Conservation (phyloP, 179 eudicot species). For the Spergularia azorica region DNA sequence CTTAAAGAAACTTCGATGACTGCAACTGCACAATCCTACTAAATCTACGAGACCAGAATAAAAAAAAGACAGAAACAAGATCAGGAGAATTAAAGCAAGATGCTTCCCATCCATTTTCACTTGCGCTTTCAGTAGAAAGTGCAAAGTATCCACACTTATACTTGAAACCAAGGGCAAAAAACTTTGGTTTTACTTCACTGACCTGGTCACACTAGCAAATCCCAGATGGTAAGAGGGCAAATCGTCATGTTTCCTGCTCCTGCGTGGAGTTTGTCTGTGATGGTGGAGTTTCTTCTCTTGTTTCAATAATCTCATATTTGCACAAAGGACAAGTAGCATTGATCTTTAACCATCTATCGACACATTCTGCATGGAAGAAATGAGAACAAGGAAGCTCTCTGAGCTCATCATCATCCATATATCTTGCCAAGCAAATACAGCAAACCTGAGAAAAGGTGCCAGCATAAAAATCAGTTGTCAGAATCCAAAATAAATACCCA, state of each 20-base stretch:
- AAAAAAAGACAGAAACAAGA: not conserved
- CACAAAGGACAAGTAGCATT: constrained; percentile 82
- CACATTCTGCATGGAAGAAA: constrained; percentile 74
- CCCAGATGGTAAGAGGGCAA: not conserved
- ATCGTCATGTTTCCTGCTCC: constrained; percentile 36
- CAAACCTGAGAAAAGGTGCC: constrained; percentile 51
- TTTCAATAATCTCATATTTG: constrained; percentile 53
- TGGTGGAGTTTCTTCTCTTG: constrained; percentile 31
- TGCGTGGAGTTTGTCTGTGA: constrained; percentile 36
- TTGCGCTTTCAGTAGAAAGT: constrained; percentile 19
- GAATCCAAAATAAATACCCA: not conserved
- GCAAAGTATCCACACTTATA: constrained; percentile 22
- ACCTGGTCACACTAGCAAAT: constrained; percentile 13
- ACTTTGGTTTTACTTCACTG: constrained; percentile 25
- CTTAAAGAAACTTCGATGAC: constrained; percentile 19
- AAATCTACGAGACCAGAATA: constrained; percentile 10
- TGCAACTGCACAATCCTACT: constrained; percentile 31
- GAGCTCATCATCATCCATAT: constrained; percentile 59
- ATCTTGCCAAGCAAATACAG: constrained; percentile 71
- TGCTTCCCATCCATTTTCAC: constrained; percentile 1
- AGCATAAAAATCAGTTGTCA: not conserved
- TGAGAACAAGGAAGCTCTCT: constrained; percentile 83
- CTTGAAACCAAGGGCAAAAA: constrained; percentile 35
- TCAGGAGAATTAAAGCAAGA: constrained; percentile 1
- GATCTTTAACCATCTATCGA: constrained; percentile 84